phyloP scores from a whole-genome alignment of 1,284 basidiomycete species.

The Cutaneotrichosporon sp. region DNA sequence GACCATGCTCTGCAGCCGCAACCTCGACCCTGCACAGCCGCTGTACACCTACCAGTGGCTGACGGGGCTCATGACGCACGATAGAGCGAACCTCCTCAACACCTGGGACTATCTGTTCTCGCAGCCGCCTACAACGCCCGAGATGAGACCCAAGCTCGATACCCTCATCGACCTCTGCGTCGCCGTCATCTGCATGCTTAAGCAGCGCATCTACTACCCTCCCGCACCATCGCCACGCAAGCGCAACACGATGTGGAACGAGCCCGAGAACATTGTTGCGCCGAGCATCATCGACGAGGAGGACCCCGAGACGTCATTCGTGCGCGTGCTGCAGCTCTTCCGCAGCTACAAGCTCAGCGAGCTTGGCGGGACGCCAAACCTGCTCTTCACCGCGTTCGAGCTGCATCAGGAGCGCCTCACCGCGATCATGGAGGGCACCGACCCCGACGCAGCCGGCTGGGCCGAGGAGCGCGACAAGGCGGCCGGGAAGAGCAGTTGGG shows the following conservation, averaged over 20 bases:
- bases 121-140: constrained; percentile 32
- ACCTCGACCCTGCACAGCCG: constrained; percentile 39
- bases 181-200: constrained; percentile 43
- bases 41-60: constrained; percentile 48
- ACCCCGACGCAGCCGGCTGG: constrained; percentile 30
- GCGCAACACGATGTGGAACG: constrained; percentile 20
- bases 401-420: constrained; percentile 35
- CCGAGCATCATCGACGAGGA: constrained; percentile 20
- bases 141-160: constrained; percentile 40
- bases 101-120: constrained; percentile 51
- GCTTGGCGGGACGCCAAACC: constrained; percentile 33
- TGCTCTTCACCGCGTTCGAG: constrained; percentile 38
- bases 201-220: constrained; percentile 24
- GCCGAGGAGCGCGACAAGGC: constrained; percentile 16
- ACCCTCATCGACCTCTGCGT: constrained; percentile 43
- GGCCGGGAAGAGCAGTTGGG: constrained; percentile 16
- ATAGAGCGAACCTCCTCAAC: constrained; percentile 33
- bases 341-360: constrained; percentile 33
- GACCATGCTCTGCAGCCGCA: constrained; percentile 30
- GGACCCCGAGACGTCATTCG: constrained; percentile 32
- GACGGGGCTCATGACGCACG: constrained; percentile 34
- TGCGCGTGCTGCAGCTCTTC: constrained; percentile 34
- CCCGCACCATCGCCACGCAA: constrained; percentile 14
- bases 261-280: constrained; percentile 4
- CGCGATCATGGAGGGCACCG: constrained; percentile 28